Base-by-base conservation (phyloP, 129 eudicot species). In the Dittrichia graveolens region DNA sequence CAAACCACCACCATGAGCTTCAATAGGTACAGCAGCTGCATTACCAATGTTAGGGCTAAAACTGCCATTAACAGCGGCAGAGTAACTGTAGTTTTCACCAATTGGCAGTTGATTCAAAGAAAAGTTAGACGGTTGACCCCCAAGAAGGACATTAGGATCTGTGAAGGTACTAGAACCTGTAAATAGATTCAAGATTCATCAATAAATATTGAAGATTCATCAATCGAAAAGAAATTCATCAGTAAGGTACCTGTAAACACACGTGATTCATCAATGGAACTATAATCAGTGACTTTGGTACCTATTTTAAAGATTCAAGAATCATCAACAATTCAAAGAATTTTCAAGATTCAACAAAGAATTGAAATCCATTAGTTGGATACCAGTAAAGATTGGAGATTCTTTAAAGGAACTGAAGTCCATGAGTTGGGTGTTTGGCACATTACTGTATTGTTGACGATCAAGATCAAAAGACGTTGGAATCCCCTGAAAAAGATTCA, bases 401-500 rank as follows among this genome's bases (percentile, higher is more conserved):
- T 72, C 86, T 60, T 87, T 84, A 14, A 85, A 3, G 45, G 82
- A 57, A 71, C 69, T 76, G 18, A 78, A 87, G 53, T 82, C 83
- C 39, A 61, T 77, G 34, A 73, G 57, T 24, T 77, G 77, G 38
- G 81, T 4, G 39, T 35, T 37, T 58, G 86, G 69, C 71, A 75
- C 80, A 53, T 65, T 82, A 15, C 67, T 78, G 38, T 73, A 84
- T 52, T 83, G 85, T 49, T 77, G 65, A 63, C 70, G 82, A 82
- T 85, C 86, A 76, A 85, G 79, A 8, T 81, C 87, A 71, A 91
- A 78, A 39, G 94, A 81, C 3, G 91, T 65, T 11, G 88, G 83
- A 61, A 85, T 84, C 57, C 88, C 92, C 69, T 80, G 94, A 83
- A 80, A 82, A 13, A 84, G 80, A 71, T 74, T 84, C 11, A 84